Evolutionary conservation across 345 rosid genomes (phyloP), one percentile per base, ranked within the genome.

Genomic region (Arabis hirsuta): DNA sequence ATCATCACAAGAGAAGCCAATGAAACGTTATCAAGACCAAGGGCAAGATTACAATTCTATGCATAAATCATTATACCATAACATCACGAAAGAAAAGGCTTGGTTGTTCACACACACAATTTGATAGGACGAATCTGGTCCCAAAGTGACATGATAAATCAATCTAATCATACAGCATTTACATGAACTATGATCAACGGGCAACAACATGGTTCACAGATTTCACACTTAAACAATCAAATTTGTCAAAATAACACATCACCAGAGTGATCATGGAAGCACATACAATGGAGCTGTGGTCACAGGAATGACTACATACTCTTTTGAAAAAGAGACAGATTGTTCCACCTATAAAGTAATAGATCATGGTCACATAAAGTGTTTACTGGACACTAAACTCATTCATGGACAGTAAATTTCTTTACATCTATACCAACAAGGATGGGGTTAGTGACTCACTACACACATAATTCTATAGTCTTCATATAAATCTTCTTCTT

Each of bases 131-230:
- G 14, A 52, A 41, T 16, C 12, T 61, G 31, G 41, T 61, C 44
- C 14, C n/a, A 34, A 47, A 41, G 13, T 61, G 11, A 39, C 52
- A 71, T 4, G 29, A 42, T 1, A 51, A 27, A 61, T 7, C 58
- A 6, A 48, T 69, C 57, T 58, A 69, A 45, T 69, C 48, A 69
- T 45, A 38, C 9, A 36, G 29, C 27, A 32, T 19, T 32, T 20
- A 68, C 20, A 52, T n/a, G 26, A 22, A 64, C 1, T 29, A 9
- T 3, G 44, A 8, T 13, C 31, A 27, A 34, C 7, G 9, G 22
- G 57, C 41, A 47, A 20, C 26, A 48, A 48, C 50, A 42, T 20
- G 12, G 12, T 14, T 48, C 19, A 71, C 24, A 38, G 11, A 26
- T 42, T 36, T 31, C 69, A 22, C 47, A 13, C 4, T 7, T 54